Conservation (phyloP, 225 moss, liverwort and hornwort species). For the Marchantia polymorpha region DNA sequence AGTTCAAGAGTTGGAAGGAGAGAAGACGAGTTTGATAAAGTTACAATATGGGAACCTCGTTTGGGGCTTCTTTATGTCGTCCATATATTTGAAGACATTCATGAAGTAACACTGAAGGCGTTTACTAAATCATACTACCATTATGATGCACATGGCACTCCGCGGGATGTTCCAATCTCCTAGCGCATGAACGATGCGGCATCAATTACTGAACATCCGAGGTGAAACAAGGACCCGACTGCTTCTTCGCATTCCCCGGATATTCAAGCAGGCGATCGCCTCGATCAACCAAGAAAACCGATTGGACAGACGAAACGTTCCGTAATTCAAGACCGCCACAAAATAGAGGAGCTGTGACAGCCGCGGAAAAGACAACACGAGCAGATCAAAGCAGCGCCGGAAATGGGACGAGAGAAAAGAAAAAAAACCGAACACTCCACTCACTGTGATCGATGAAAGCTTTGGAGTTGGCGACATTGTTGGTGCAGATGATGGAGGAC, state of each 20-base stretch:
- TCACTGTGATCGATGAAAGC: constrained; percentile 96
- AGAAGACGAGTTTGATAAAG: too few relatives aligned
- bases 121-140: too few relatives aligned
- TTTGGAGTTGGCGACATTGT: constrained; percentile 82
- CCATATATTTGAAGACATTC: too few relatives aligned
- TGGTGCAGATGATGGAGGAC: constrained; percentile 82
- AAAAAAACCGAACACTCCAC: constrained; percentile 26
- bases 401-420: neutral
- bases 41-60: too few relatives aligned
- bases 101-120: too few relatives aligned
- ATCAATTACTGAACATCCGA: neutral
- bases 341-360: too few relatives aligned
- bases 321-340: neutral
- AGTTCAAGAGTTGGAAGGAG: too few relatives aligned
- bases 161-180: too few relatives aligned
- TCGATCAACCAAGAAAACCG: neutral
- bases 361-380: neutral
- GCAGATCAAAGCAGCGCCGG: neutral
- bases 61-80: too few relatives aligned
- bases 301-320: neutral
- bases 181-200: neutral
- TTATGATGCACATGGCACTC: too few relatives aligned
- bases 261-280: neutral
- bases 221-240: neutral
- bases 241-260: neutral